These are phyloP conservation scores for Hsuehochloa calcarea DNA, from an alignment of 176 grass and related monocot genomes.

Conservation along the genomic window DNA sequence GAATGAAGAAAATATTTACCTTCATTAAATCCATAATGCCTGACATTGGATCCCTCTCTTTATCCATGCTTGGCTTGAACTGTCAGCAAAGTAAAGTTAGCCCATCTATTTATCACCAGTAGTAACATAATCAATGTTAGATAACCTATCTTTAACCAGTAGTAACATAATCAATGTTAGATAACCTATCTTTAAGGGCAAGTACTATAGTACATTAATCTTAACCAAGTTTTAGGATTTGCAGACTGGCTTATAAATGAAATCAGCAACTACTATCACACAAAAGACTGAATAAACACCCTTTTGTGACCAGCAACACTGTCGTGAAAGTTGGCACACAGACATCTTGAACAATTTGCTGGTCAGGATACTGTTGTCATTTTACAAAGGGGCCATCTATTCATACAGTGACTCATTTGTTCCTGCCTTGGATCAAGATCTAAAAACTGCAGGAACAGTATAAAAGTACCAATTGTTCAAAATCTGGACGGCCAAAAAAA, in stretches of 20 bases:
- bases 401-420: background rate
- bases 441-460: background rate
- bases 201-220: background rate
- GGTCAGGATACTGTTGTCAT: background rate
- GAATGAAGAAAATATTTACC: constrained; percentile 17
- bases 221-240: background rate
- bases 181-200: background rate
- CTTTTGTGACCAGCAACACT: background rate
- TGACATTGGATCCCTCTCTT: constrained; percentile 88
- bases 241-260: background rate
- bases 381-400: background rate
- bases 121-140: background rate
- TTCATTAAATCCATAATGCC: constrained; percentile 98
- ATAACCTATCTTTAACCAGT: background rate
- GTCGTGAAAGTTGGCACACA: background rate
- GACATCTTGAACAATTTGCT: background rate
- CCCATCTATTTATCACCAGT: background rate
- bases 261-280: background rate
- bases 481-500: background rate
- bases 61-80: constrained; percentile 72
- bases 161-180: background rate
- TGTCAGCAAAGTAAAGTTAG: constrained; percentile 37
- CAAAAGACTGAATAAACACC: background rate
- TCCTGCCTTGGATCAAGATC: background rate
- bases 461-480: background rate